phyloP scores from a whole-genome alignment of 73 alveolate genomes.

The Paramecium sexaurelia region DNA sequence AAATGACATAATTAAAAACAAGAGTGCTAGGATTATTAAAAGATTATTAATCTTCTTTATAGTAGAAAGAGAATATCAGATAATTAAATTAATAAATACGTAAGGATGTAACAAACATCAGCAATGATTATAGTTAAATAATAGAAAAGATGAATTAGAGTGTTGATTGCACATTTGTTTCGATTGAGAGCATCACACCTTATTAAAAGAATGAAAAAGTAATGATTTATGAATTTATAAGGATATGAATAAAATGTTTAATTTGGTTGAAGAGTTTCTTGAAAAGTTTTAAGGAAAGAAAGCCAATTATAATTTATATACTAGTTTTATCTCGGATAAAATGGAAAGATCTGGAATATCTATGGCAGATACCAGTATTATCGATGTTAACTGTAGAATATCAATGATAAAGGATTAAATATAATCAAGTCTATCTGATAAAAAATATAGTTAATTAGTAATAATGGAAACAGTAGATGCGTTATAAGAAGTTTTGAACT shows the following conservation, averaged over 20 bases:
- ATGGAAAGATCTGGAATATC: constrained; percentile 47
- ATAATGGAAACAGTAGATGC: constrained; percentile 42
- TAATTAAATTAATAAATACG: constrained; percentile 3
- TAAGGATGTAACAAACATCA: constrained; percentile 1
- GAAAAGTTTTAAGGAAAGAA: constrained; percentile 44
- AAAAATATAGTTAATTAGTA: constrained; percentile 38
- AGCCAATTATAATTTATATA: constrained; percentile 8
- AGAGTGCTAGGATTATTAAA: constrained; percentile 41
- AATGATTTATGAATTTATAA: neutral
- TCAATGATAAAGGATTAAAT: neutral
- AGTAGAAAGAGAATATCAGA: constrained; percentile 40
- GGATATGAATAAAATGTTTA: constrained; percentile 56
- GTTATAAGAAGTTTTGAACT: neutral
- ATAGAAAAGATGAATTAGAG: constrained; percentile 20
- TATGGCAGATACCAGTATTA: constrained; percentile 33
- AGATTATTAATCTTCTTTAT: constrained; percentile 29
- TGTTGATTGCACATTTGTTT: constrained; percentile 21
- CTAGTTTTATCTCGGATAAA: constrained; percentile 43
- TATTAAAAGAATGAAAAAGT: constrained; percentile 34
- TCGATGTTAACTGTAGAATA: constrained; percentile 38
- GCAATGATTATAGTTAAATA: constrained; percentile 12
- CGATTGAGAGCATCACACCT: constrained; percentile 4
- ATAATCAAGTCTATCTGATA: neutral
- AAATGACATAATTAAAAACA: constrained; percentile 26
- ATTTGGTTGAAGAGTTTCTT: constrained; percentile 37